Evolutionary conservation across 495 filamentous ascomycete genomes (phyloP).

Genomic region (Neurospora sp.): DNA sequence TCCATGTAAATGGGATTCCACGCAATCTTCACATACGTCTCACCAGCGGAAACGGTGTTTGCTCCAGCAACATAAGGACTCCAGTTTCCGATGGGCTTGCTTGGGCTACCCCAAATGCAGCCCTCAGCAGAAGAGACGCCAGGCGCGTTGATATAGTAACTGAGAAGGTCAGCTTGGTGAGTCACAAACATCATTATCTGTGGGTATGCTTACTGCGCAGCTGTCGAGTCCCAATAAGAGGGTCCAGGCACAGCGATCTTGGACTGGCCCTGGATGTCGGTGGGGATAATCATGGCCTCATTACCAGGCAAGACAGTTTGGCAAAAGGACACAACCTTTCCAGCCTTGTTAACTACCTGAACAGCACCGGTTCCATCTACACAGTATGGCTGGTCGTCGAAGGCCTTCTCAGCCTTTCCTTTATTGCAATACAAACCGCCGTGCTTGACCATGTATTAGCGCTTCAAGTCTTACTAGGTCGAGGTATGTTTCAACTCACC

Average conservation of each 20-base stretch:
- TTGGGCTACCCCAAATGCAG: conserved; percentile 61
- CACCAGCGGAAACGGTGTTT: conserved; percentile 53
- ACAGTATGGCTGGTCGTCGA: conserved; percentile 59
- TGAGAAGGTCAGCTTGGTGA: conserved; percentile 20
- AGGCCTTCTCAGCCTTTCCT: conserved; percentile 62
- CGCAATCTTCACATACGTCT: conserved; percentile 66
- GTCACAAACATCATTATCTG: not conserved
- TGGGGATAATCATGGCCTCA: conserved; percentile 81
- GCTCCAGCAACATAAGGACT: conserved; percentile 68
- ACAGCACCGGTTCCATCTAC: conserved; percentile 59
- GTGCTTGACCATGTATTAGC: conserved; percentile 42
- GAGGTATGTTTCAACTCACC: conserved; percentile 39
- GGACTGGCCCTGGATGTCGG: conserved; percentile 42
- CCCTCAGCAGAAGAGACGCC: conserved; percentile 49
- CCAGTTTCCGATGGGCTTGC: conserved; percentile 68
- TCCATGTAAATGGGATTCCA: conserved; percentile 72
- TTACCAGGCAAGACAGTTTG: conserved; percentile 81
- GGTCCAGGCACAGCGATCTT: conserved; percentile 62
- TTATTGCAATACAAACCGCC: conserved; percentile 69
- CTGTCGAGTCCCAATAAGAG: conserved; percentile 61
- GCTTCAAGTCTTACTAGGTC: not conserved
- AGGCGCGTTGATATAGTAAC: conserved; percentile 72
- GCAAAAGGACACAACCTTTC: conserved; percentile 58
- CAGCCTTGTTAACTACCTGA: conserved; percentile 51
- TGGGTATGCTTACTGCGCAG: conserved; percentile 53